A percentile compares a stretch with the other conserved stretches of the same genome.
Conservation (phyloP, 148 eudicot species). For the Spergularia marina region DNA sequence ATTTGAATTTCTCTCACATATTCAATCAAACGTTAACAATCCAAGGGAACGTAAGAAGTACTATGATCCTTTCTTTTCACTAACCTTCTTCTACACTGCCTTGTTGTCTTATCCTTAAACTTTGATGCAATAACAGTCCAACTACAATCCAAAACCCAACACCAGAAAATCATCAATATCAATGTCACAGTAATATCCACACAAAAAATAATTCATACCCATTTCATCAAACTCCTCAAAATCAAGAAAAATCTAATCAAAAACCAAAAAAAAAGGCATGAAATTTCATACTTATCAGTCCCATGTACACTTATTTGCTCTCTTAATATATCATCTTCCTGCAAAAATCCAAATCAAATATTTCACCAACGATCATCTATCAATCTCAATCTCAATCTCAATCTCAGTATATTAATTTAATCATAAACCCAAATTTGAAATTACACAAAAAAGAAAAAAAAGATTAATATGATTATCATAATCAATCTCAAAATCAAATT, state of each 20-base stretch:
- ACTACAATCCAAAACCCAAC: constrained; percentile 38
- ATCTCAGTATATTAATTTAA: background rate
- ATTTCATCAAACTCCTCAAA: constrained; percentile 22
- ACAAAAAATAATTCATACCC: constrained; percentile 21
- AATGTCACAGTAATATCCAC: background rate
- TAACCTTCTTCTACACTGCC: constrained; percentile 97
- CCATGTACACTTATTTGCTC: constrained; percentile 81
- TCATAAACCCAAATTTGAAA: background rate
- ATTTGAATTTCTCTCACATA: no score
- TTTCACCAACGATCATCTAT: background rate
- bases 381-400: background rate
- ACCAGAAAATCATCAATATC: constrained; percentile 4
- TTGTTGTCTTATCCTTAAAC: constrained; percentile 83
- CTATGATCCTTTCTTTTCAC: background rate
- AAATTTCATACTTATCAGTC: constrained; percentile 58
- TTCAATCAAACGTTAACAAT: no score
- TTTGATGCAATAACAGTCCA: constrained; percentile 91
- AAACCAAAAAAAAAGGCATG: background rate
- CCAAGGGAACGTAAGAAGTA: no score
- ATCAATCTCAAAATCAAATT: background rate
- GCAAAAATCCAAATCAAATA: constrained; percentile 34
- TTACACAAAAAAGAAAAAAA: no score
- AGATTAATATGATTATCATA: background rate
- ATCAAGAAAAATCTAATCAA: constrained; percentile 1
- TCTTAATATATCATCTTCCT: constrained; percentile 94